These are phyloP conservation scores for Allantophomopsis cytisporea DNA, from an alignment of 2,329 filamentous ascomycete genomes.

Conservation along the genomic window DNA sequence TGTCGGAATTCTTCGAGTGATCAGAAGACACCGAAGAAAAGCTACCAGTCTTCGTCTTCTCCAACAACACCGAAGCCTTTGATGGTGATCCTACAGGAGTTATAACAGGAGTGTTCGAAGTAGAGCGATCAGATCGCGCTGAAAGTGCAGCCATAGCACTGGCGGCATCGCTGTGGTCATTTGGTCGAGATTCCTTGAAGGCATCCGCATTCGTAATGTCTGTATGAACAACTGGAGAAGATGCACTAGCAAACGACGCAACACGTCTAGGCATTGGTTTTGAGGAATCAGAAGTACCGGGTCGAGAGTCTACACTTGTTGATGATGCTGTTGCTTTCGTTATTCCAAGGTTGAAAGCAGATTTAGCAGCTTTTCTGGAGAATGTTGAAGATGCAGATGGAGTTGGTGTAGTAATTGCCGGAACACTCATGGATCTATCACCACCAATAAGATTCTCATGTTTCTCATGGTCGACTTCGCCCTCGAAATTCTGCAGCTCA, in stretches of 20 bases:
- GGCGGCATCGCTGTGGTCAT: constrained; percentile 44
- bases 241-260: constrained; percentile 45
- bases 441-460: constrained; percentile 24
- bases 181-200: constrained; percentile 37
- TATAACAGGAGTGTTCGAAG: constrained; percentile 33
- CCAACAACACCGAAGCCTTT: constrained; percentile 2
- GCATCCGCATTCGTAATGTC: constrained; percentile 55
- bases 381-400: constrained; percentile 30
- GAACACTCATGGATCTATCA: constrained; percentile 42
- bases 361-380: constrained; percentile 27
- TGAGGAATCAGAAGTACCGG: constrained; percentile 15
- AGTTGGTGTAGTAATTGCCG: constrained; percentile 25
- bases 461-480: constrained; percentile 15
- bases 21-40: constrained; percentile 33
- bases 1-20: constrained; percentile 27
- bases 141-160: constrained; percentile 56
- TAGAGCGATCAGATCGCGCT: constrained; percentile 44
- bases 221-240: constrained; percentile 52
- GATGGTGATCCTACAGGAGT: constrained; percentile 29
- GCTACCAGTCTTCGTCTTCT: constrained; percentile 19
- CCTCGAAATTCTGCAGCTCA: constrained; percentile 18
- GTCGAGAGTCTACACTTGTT: constrained; percentile 32
- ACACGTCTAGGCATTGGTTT: constrained; percentile 44
- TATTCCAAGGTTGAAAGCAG: constrained; percentile 11
- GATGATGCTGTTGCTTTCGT: constrained; percentile 27